A percentile compares a stretch with the other conserved stretches of the same genome.
Evolutionary conservation across 1,284 basidiomycete species (phyloP).

Genomic region (Apiotrichum laibachii): DNA sequence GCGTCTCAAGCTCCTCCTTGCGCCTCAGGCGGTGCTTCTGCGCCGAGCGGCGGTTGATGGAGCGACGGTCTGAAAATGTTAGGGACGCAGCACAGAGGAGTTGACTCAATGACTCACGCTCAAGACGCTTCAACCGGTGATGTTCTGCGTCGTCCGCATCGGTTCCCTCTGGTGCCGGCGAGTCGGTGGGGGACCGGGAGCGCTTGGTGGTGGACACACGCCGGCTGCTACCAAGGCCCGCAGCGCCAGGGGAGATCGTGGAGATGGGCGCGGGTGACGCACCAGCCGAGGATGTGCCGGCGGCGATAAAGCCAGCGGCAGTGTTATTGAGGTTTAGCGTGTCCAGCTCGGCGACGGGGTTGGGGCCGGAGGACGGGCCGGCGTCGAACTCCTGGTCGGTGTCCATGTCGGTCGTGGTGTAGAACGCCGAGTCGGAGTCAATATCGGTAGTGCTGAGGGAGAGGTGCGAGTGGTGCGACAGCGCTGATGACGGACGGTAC

Average conservation of each 20-base stretch:
- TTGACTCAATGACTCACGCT: conserved; percentile 11
- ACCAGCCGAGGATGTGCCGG: neutral
- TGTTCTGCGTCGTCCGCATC: conserved; percentile 12
- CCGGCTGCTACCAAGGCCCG: conserved; percentile 6
- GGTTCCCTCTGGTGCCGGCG: neutral
- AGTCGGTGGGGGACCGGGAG: neutral
- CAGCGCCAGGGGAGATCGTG: conserved; percentile 16
- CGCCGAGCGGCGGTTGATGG: conserved; percentile 26
- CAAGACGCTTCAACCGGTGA: conserved; percentile 15
- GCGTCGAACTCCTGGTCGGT: conserved; percentile 4
- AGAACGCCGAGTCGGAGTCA: conserved; percentile 15
- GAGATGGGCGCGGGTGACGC: neutral
- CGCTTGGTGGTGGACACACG: conserved; percentile 6
- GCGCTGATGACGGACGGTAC: conserved; percentile 14
- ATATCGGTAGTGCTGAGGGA: conserved; percentile 15
- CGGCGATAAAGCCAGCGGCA: neutral
- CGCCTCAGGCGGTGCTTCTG: conserved; percentile 26
- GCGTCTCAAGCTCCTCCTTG: conserved; percentile 24
- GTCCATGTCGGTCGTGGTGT: conserved; percentile 15
- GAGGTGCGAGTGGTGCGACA: neutral
- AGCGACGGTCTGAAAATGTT: conserved; percentile 18
- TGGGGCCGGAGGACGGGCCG: conserved; percentile 9
- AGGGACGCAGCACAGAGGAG: neutral
- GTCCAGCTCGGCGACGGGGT: conserved; percentile 12
- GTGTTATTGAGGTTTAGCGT: conserved; percentile 11